Evolutionary conservation across 192 early-diverging fungal genomes (phyloP).

Genomic region (Backusella mclennaniae): DNA sequence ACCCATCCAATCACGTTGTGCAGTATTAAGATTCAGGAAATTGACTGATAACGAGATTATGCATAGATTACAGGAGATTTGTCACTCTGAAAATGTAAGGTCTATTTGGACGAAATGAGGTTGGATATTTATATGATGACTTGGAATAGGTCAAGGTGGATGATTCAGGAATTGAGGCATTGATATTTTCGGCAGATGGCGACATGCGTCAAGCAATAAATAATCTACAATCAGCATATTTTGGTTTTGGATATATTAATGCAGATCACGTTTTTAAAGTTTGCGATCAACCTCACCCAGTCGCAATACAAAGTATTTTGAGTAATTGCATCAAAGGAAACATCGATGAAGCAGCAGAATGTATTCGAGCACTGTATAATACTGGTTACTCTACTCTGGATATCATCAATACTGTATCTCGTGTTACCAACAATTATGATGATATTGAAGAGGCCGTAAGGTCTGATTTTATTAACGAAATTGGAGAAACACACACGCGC

Average conservation of each 20-base stretch:
- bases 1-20: constrained; percentile 95
- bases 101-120: not conserved
- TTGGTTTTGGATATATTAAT: constrained; percentile 84
- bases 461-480: constrained; percentile 88
- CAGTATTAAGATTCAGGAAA: constrained; percentile 83
- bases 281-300: constrained; percentile 96
- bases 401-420: constrained; percentile 89
- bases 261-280: constrained; percentile 95
- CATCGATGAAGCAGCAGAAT: constrained; percentile 69
- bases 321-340: constrained; percentile 64
- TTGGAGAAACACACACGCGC: constrained; percentile 90
- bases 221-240: constrained; percentile 88
- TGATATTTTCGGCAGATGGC: constrained; percentile 95
- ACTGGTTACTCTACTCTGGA: constrained; percentile 89
- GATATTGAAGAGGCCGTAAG: constrained; percentile 79
- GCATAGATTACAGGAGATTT: constrained; percentile 80
- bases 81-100: constrained; percentile 72
- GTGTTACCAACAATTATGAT: constrained; percentile 78
- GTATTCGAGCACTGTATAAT: constrained; percentile 70
- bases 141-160: constrained; percentile 69
- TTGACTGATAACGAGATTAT: constrained; percentile 80
- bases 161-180: constrained; percentile 86
- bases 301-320: constrained; percentile 73
- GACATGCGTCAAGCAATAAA: constrained; percentile 99
- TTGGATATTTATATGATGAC: not conserved